These are phyloP conservation scores for Ophiosphaerella herpotricha DNA, from an alignment of 2,329 filamentous ascomycete genomes.

Conservation along the genomic window DNA sequence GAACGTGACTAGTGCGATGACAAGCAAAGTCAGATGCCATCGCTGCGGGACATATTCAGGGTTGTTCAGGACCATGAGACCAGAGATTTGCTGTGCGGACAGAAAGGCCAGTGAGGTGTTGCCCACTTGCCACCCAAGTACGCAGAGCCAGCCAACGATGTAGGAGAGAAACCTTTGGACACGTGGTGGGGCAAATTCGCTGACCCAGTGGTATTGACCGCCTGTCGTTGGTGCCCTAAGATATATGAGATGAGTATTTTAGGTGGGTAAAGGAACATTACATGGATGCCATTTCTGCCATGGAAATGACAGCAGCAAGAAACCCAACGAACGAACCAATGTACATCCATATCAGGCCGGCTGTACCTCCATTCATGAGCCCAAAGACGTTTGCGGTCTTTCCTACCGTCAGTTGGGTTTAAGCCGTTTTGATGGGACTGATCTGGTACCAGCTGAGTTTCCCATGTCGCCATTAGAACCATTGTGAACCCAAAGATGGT, in stretches of 20 bases:
- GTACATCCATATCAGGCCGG: slow-evolving; percentile 10
- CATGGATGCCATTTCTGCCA: slow-evolving; percentile 22
- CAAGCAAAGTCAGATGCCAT: slow-evolving; percentile 56
- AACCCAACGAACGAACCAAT: slow-evolving; percentile 6
- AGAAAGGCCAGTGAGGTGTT: slow-evolving; percentile 50
- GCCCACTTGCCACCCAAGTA: slow-evolving; percentile 53
- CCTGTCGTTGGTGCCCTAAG: slow-evolving; percentile 37
- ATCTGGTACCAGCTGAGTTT: slow-evolving; percentile 2
- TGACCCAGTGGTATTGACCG: slow-evolving; percentile 39
- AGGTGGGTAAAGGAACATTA: background rate
- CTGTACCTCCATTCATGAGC: slow-evolving; percentile 10
- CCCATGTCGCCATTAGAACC: slow-evolving; percentile 9
- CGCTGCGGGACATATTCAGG: slow-evolving; percentile 43
- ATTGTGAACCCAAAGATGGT: slow-evolving; percentile 12
- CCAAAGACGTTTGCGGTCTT: slow-evolving; percentile 1
- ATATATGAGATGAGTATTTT: background rate
- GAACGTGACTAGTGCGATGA: slow-evolving; percentile 46
- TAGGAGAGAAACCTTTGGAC: slow-evolving; percentile 49
- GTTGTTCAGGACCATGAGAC: slow-evolving; percentile 42
- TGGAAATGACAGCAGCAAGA: slow-evolving; percentile 4
- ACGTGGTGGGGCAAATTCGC: slow-evolving; percentile 44
- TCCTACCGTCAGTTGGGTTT: background rate
- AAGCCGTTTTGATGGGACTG: background rate
- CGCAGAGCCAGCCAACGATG: slow-evolving; percentile 50
- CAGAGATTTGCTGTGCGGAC: slow-evolving; percentile 49